These are phyloP conservation scores for Akanthomyces lecanii DNA, from an alignment of 2,329 filamentous ascomycete genomes.

Conservation along the genomic window DNA sequence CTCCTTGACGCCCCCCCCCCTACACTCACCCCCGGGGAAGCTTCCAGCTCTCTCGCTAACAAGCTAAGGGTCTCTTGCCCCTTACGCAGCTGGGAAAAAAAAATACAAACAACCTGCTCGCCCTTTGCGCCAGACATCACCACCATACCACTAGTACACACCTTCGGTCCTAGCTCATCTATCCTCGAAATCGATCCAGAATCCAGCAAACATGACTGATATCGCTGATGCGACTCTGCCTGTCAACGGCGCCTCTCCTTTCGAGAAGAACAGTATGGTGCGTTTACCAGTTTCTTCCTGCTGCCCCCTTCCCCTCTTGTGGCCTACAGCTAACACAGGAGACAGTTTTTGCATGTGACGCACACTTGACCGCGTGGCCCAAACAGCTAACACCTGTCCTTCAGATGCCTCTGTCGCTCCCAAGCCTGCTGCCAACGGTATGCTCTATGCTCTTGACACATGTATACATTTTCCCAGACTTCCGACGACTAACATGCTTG, in stretches of 20 bases:
- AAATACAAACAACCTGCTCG: slow-evolving; percentile 2
- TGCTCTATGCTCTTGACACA: not conserved
- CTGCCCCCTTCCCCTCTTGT: not conserved
- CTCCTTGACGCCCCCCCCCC: not conserved
- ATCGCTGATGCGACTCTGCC: slow-evolving; percentile 34
- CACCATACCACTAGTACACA: not conserved
- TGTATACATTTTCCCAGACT: not conserved
- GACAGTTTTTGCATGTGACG: slow-evolving; percentile 19
- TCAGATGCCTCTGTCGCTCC: slow-evolving; percentile 10
- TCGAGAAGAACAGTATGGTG: slow-evolving; percentile 52
- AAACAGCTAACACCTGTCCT: slow-evolving; percentile 15
- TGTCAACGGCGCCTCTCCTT: slow-evolving; percentile 44
- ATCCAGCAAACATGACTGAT: slow-evolving; percentile 36
- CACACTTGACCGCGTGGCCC: slow-evolving; percentile 13
- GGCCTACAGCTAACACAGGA: slow-evolving; percentile 14
- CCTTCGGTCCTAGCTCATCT: not conserved
- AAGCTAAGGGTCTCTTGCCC: slow-evolving; percentile 16
- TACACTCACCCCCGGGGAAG: not conserved
- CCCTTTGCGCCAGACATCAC: slow-evolving; percentile 12
- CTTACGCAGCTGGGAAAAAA: slow-evolving; percentile 12
- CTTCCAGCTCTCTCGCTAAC: slow-evolving; percentile 15
- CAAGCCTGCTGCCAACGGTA: slow-evolving; percentile 33
- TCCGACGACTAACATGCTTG: slow-evolving; percentile 1
- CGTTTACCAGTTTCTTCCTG: slow-evolving; percentile 25
- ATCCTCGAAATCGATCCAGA: slow-evolving; percentile 11